Conservation (phyloP, 2,329 filamentous ascomycete species). For the Penicillium crustosum region DNA sequence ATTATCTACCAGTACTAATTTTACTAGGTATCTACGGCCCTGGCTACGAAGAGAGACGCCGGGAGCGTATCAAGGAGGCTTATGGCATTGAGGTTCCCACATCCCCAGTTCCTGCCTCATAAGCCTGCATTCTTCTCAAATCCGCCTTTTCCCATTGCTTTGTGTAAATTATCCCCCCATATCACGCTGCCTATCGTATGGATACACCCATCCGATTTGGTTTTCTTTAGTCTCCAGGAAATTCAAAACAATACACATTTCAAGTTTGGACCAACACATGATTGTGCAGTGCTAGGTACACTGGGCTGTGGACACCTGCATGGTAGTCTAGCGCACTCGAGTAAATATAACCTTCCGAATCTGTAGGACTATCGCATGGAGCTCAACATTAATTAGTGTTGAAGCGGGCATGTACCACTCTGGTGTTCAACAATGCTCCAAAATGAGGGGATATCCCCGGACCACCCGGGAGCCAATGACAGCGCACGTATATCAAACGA, state of each 20-base stretch:
- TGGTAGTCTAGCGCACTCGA: not conserved
- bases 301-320: not conserved
- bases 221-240: conserved; percentile 19
- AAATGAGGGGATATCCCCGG: conserved; percentile 11
- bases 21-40: conserved; percentile 71
- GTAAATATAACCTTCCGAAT: not conserved
- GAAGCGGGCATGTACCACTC: not conserved
- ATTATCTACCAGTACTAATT: conserved; percentile 20
- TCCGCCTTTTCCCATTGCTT: conserved; percentile 25
- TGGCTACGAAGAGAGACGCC: conserved; percentile 81
- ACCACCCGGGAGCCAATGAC: conserved; percentile 27
- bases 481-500: conserved; percentile 30
- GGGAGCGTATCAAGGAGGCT: conserved; percentile 76
- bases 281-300: not conserved
- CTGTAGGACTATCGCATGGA: not conserved
- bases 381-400: not conserved
- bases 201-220: conserved; percentile 20
- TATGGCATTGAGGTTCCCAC: conserved; percentile 83
- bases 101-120: conserved; percentile 49
- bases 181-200: conserved; percentile 26
- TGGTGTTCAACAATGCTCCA: not conserved
- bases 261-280: not conserved
- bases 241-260: conserved; percentile 12
- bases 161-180: conserved; percentile 32
- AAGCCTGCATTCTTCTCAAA: conserved; percentile 26